Evolutionary conservation across 805 yeast species (phyloP).

Genomic region (Saccharomycopsis javanensis): DNA sequence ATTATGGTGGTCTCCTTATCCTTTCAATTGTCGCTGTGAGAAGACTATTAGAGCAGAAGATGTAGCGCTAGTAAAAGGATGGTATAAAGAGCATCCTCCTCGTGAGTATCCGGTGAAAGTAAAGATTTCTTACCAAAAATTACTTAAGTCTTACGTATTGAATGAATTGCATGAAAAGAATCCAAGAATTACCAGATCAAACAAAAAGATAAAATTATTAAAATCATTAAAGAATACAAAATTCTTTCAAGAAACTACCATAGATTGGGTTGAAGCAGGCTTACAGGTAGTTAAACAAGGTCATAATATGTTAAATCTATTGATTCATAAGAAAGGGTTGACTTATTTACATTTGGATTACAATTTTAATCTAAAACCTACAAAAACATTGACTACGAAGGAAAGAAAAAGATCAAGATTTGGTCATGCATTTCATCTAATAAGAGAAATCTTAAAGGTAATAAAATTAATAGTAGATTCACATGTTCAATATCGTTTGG

Average conservation of each 20-base stretch:
- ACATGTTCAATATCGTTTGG: conserved; percentile 83
- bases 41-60: conserved; percentile 76
- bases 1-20: conserved; percentile 75
- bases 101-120: conserved; percentile 61
- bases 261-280: conserved; percentile 99
- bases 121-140: conserved; percentile 78
- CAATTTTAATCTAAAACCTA: conserved; percentile 92
- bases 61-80: conserved; percentile 70
- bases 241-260: conserved; percentile 80
- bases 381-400: conserved; percentile 90
- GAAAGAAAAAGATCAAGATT: conserved; percentile 93
- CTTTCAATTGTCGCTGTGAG: conserved; percentile 72
- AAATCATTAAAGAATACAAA: conserved; percentile 66
- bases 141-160: conserved; percentile 65
- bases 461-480: conserved; percentile 84
- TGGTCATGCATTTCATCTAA: conserved; percentile 91
- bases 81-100: conserved; percentile 67
- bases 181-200: conserved; percentile 28
- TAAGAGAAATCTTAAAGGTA: conserved; percentile 81
- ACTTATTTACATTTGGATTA: conserved; percentile 91
- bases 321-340: conserved; percentile 84
- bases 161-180: conserved; percentile 50
- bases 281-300: conserved; percentile 90
- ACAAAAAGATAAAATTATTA: conserved; percentile 48
- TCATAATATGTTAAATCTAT: conserved; percentile 78